These are phyloP conservation scores for Eugenia klotzschiana DNA, from an alignment of 441 rosid species.

Conservation along the genomic window DNA sequence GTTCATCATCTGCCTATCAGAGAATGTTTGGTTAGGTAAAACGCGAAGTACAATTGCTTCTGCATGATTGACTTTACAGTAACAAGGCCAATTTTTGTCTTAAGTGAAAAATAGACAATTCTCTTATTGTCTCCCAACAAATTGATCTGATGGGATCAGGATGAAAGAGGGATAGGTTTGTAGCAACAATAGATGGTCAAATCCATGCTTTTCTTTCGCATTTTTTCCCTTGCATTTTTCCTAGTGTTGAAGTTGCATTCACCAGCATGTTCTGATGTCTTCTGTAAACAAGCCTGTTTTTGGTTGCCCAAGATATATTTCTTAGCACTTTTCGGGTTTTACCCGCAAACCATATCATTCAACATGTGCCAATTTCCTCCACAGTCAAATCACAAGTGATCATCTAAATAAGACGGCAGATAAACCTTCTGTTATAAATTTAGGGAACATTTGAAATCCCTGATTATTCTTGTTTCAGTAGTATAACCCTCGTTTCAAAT, in stretches of 20 bases:
- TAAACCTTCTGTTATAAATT: neutral
- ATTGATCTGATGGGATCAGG: neutral
- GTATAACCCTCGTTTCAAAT: neutral
- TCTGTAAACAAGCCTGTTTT: neutral
- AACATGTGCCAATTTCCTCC: neutral
- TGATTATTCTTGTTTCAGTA: neutral
- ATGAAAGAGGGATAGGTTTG: neutral
- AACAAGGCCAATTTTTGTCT: neutral
- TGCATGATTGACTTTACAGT: neutral
- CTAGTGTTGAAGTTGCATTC: neutral
- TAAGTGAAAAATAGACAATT: neutral
- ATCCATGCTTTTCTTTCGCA: neutral
- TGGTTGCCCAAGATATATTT: neutral
- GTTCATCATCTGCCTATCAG: neutral
- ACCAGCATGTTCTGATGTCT: neutral
- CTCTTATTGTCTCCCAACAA: neutral
- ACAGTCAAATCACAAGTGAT: neutral
- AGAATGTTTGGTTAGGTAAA: neutral
- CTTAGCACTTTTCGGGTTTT: neutral
- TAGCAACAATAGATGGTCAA: neutral
- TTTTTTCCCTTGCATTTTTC: neutral
- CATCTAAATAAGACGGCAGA: neutral
- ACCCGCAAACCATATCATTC: neutral
- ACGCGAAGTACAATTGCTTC: neutral
- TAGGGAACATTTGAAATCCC: neutral